Evolutionary conservation across 129 eudicot species (phyloP), one percentile per base, ranked within the genome.

Genomic region (Centella asiatica): DNA sequence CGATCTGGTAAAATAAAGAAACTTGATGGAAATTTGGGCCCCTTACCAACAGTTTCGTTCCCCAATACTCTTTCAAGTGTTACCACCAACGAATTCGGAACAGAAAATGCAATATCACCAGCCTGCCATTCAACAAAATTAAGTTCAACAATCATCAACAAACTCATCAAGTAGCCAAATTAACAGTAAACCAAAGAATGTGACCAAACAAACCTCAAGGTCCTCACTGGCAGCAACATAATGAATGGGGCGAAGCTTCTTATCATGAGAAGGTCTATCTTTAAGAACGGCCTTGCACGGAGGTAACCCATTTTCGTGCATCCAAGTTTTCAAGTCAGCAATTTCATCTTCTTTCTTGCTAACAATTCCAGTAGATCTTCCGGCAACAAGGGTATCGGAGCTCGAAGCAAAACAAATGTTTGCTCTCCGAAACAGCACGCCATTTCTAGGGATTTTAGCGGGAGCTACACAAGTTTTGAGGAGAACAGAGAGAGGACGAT

Each of bases 51-150:
- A 34, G 85, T 86, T 67, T 90, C 95, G 60, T 87, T 90, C 32
- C 98, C 98, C 81, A 92, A 69, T 55, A 92, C 98, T 74, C 94
- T 79, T 69, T 92, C 98, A 4, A 92, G 88, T 15, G 98, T 87
- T 22, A 92, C 98, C 48, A 84, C 74, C 87, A 84, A 68, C 11
- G 95, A 78, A 81, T 72, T 62, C 19, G 95, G 95, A 60, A 92
- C 88, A 11, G 90, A 81, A 82, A 92, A 84, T 20, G 83, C 98
- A 70, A 71, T 25, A 77, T 86, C 98, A 50, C 98, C 98, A 46
- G 67, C 90, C 95, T 90, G 63, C 52, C 50, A 29, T 11, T 69
- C 7, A 61, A 53, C 42, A 56, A 1, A 22, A 58, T 2, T 63
- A 26, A 18, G 1, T 14, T 4, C 18, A 14, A 13, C 4, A 39